Conservation (phyloP, 2,329 filamentous ascomycete genomes). For the Stromatinia cepivora region DNA sequence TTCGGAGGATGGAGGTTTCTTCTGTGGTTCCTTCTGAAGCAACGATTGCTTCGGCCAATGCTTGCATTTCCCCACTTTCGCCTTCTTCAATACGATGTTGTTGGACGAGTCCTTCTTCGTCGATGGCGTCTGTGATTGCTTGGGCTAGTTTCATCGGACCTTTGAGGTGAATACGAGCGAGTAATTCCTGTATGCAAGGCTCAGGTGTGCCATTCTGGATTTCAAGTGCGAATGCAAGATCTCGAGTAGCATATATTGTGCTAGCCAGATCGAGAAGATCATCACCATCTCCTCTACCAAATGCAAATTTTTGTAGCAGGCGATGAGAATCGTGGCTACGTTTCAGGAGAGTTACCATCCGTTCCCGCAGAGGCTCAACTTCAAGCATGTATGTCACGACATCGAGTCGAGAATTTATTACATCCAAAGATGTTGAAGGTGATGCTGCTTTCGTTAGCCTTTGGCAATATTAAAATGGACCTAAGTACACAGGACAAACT, state of each 20-base stretch:
- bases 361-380: constrained; percentile 67
- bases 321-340: constrained; percentile 83
- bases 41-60: constrained; percentile 71
- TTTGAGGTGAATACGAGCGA: constrained; percentile 62
- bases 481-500: constrained; percentile 31
- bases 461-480: background rate
- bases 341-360: constrained; percentile 66
- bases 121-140: constrained; percentile 75
- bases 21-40: constrained; percentile 62
- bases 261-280: constrained; percentile 81
- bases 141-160: constrained; percentile 67
- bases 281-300: constrained; percentile 88
- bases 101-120: constrained; percentile 85
- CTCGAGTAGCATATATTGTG: constrained; percentile 73
- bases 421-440: constrained; percentile 80
- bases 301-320: constrained; percentile 88
- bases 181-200: constrained; percentile 49
- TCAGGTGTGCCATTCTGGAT: constrained; percentile 30
- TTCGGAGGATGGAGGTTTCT: constrained; percentile 51
- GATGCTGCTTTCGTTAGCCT: constrained; percentile 51
- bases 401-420: constrained; percentile 78
- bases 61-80: constrained; percentile 68
- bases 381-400: constrained; percentile 75
- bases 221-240: constrained; percentile 56
- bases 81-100: constrained; percentile 76